These are phyloP conservation scores for Heliocybe sulcata DNA, from an alignment of 1,284 basidiomycete genomes.

Conservation along the genomic window DNA sequence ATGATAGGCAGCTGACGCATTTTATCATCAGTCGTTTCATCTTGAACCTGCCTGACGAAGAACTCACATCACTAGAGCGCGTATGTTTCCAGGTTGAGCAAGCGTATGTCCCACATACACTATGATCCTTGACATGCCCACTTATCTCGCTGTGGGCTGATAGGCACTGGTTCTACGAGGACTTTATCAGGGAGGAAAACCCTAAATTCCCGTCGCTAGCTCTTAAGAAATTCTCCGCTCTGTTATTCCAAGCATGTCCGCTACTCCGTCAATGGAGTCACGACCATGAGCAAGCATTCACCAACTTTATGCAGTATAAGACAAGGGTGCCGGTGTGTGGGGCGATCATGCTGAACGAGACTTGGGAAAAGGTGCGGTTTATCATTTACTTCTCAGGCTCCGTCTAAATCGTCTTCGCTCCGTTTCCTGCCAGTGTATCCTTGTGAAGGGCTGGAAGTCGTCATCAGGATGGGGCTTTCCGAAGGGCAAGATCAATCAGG, in stretches of 20 bases:
- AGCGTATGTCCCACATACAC: slow-evolving; percentile 58
- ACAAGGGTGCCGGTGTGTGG: slow-evolving; percentile 98
- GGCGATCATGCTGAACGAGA: slow-evolving; percentile 88
- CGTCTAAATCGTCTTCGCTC: slow-evolving; percentile 1
- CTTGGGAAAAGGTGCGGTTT: slow-evolving; percentile 79
- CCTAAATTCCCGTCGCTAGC: slow-evolving; percentile 81
- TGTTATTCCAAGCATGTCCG: slow-evolving; percentile 82
- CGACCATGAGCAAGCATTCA: slow-evolving; percentile 76
- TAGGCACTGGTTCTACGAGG: slow-evolving; percentile 99
- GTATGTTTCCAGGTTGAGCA: slow-evolving; percentile 99
- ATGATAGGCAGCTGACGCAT: slow-evolving; percentile 8
- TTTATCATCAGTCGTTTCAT: slow-evolving; percentile 77
- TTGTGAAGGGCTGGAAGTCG: slow-evolving; percentile 97
- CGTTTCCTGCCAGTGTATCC: slow-evolving; percentile 56
- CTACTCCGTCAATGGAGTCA: slow-evolving; percentile 73
- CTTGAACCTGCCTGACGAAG: slow-evolving; percentile 92
- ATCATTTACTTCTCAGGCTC: slow-evolving; percentile 6
- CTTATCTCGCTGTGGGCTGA: slow-evolving; percentile 3
- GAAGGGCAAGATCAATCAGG: slow-evolving; percentile 97
- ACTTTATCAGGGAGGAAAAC: slow-evolving; percentile 92
- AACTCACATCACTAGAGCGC: slow-evolving; percentile 86
- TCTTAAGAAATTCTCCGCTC: slow-evolving; percentile 92
- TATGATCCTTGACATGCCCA: slow-evolving; percentile 1
- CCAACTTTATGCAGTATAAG: slow-evolving; percentile 92
- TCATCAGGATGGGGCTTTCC: slow-evolving; percentile 98